These are phyloP conservation scores for Hypoxylon cercidicola DNA, from an alignment of 495 filamentous ascomycete genomes.

Conservation along the genomic window DNA sequence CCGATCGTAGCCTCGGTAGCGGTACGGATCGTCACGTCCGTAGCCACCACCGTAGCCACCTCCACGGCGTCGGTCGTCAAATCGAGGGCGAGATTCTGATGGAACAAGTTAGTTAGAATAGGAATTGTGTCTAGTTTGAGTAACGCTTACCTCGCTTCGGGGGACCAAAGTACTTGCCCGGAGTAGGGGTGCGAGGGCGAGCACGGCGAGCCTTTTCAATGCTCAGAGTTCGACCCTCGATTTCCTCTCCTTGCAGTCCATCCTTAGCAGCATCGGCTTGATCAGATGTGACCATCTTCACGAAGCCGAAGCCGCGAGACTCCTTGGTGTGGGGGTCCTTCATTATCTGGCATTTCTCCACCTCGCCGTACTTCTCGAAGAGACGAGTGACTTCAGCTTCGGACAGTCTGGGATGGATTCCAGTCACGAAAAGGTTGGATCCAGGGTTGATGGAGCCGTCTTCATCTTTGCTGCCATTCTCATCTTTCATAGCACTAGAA, in stretches of 20 bases:
- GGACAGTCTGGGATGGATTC: constrained; percentile 92
- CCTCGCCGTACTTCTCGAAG: constrained; percentile 98
- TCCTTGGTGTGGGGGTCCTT: constrained; percentile 97
- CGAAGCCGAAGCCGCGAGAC: constrained; percentile 98
- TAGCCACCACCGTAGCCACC: constrained; percentile 63
- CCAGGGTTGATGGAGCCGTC: constrained; percentile 88
- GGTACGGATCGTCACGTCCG: constrained; percentile 67
- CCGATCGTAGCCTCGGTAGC: constrained; percentile 62
- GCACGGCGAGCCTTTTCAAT: constrained; percentile 98
- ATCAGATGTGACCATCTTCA: constrained; percentile 95
- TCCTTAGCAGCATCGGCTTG: constrained; percentile 97
- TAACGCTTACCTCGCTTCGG: constrained; percentile 88
- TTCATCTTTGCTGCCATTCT: constrained; percentile 68
- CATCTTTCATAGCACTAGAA: constrained; percentile 59
- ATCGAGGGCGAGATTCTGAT: constrained; percentile 44
- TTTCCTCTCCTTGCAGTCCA: constrained; percentile 91
- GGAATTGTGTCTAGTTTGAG: constrained; percentile 10
- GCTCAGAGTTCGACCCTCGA: constrained; percentile 94
- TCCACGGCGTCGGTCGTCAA: constrained; percentile 61
- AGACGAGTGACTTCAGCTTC: constrained; percentile 92
- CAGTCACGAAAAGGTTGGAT: constrained; percentile 98
- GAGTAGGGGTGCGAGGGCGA: constrained; percentile 93
- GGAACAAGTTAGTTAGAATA: constrained; percentile 7
- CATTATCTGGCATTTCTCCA: constrained; percentile 99
- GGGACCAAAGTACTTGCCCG: constrained; percentile 98